Conservation (phyloP, 495 filamentous ascomycete genomes). For the Aspergillus nidulans region DNA sequence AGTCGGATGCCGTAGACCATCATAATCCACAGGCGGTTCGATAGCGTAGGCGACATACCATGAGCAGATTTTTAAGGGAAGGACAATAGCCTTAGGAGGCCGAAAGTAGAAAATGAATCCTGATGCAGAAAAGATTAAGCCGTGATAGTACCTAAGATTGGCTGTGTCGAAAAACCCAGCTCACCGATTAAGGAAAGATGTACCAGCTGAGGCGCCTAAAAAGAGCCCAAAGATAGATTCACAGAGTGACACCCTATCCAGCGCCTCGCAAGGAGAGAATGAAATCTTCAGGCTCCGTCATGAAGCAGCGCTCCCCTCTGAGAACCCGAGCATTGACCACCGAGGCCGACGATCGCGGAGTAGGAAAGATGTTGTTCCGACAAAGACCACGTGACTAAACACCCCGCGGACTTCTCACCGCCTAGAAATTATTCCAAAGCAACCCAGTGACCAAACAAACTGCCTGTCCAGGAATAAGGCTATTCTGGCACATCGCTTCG, state of each 20-base stretch:
- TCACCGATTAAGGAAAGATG: background rate
- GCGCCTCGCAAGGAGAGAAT: slow-evolving; percentile 6
- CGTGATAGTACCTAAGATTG: background rate
- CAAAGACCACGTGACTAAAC: slow-evolving; percentile 21
- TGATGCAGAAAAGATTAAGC: slow-evolving; percentile 6
- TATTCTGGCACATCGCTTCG: slow-evolving; percentile 7
- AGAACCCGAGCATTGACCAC: slow-evolving; percentile 8
- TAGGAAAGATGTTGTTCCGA: slow-evolving; percentile 16
- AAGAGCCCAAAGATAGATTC: background rate
- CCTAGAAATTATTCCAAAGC: slow-evolving; percentile 23
- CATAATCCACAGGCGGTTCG: background rate
- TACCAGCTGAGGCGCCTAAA: background rate
- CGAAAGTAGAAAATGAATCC: slow-evolving; percentile 3
- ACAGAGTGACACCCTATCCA: background rate
- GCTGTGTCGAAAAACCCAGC: slow-evolving; percentile 1
- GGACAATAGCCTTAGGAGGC: slow-evolving; percentile 8
- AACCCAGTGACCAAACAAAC: slow-evolving; percentile 29
- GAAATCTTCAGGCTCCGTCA: slow-evolving; percentile 8
- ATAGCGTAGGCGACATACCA: slow-evolving; percentile 13
- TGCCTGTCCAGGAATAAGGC: slow-evolving; percentile 29
- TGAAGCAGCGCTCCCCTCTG: slow-evolving; percentile 21
- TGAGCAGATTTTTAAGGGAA: slow-evolving; percentile 7
- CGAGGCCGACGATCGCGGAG: slow-evolving; percentile 22
- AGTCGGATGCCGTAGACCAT: background rate
- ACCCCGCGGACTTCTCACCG: slow-evolving; percentile 28